These are phyloP conservation scores for Arabidopsis arenosa DNA, from an alignment of 345 rosid species.

Conservation along the genomic window DNA sequence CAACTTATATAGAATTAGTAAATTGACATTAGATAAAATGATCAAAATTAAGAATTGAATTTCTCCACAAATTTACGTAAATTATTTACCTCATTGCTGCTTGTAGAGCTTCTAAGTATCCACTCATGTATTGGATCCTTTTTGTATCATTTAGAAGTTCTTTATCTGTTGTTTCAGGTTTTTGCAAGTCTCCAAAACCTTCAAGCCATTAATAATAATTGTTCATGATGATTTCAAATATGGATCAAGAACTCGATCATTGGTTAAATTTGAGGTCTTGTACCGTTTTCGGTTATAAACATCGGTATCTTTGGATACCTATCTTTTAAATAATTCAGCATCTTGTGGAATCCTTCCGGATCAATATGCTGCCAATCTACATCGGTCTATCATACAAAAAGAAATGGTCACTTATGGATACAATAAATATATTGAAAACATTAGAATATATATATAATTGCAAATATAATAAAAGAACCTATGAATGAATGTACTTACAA, in stretches of 20 bases:
- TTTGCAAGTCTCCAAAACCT: conserved; percentile 55
- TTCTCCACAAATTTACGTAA: neutral
- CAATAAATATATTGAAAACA: neutral
- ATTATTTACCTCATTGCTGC: conserved; percentile 57
- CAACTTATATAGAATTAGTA: neutral
- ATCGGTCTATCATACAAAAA: conserved; percentile 51
- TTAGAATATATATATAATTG: too few relatives aligned
- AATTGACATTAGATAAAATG: neutral
- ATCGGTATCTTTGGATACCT: conserved; percentile 60
- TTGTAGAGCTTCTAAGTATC: conserved; percentile 52
- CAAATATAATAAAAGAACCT: too few relatives aligned
- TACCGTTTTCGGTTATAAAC: conserved; percentile 69
- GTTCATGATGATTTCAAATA: neutral
- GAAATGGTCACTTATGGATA: neutral
- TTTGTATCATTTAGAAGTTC: conserved; percentile 53
- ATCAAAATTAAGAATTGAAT: neutral
- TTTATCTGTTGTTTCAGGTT: conserved; percentile 31
- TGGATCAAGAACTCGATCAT: neutral
- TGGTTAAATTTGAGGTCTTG: neutral
- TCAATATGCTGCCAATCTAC: conserved; percentile 54
- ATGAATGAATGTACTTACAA: conserved; percentile 48
- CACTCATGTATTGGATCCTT: conserved; percentile 58
- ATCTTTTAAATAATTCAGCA: conserved; percentile 51
- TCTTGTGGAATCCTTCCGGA: conserved; percentile 56
- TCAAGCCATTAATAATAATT: neutral